Evolutionary conservation across 495 filamentous ascomycete species (phyloP), one percentile per base, ranked within the genome.

Genomic region (Gamarada debralockiae): DNA sequence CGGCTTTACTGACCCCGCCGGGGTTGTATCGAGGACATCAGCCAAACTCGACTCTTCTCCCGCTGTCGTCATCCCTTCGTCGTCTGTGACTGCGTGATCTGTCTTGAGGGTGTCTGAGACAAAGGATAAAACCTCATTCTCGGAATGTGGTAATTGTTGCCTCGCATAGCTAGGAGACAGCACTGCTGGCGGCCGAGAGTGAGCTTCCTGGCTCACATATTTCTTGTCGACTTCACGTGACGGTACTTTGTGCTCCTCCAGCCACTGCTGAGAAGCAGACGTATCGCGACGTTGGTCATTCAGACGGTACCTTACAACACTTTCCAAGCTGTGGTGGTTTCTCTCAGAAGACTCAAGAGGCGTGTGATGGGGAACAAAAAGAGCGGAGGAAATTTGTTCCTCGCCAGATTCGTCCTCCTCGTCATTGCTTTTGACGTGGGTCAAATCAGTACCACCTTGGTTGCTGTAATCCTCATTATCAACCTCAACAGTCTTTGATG

Each of bases 361-460:
- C 48, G 78, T 77, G 69, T 87, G 83, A 72, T 97, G 93, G 17
- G 93, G 93, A 57, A 93, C 80, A 67, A 97, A 98, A 47, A 96
- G 75, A 10, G 92, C 92, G 36, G 92, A 97, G 8, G 88, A 92
- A 42, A 98, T 97, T 66, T 96, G 89, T 63, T 97, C 93, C 65
- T 91, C 82, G 20, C 88, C 87, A 37, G 89, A 91, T 48, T 93
- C 90, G 22, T 96, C 89, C 47, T 67, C 69, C 51, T 67, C 72
- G 65, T 75, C 74, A 17, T 52, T 48, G 17, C 51, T 56, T 37
- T 56, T 59, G 14, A 46, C 52, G 1, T 42, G 39, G 31, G 50
- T 39, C 12, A 44, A 24, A 17, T 59, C 56, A 17, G 36, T 14
- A n/a, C 46, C 48, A 13, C 53, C 50, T 25, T 39, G 27, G 12